Percentiles rank a stretch among this genome's conserved stretches.
Evolutionary conservation across 2,329 filamentous ascomycete species (phyloP).

Genomic region (Colletotrichum liriopes): DNA sequence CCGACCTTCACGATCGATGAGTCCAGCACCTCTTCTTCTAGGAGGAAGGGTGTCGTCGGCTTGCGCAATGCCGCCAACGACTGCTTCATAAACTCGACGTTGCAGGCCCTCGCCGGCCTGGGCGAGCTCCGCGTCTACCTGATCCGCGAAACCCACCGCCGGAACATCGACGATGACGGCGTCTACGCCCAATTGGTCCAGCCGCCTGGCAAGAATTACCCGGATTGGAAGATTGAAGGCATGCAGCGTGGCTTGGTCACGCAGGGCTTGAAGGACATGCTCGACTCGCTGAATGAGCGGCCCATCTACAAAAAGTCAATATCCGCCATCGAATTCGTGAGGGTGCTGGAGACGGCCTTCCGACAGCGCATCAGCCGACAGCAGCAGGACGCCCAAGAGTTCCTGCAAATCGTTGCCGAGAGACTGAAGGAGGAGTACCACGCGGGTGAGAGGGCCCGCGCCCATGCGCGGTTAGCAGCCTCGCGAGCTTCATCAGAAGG

Average conservation of each 20-base stretch:
- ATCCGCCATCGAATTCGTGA: slow-evolving; percentile 87
- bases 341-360: slow-evolving; percentile 87
- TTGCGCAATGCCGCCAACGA: slow-evolving; percentile 94
- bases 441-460: slow-evolving; percentile 82
- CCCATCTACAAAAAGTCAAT: slow-evolving; percentile 96
- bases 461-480: slow-evolving; percentile 61
- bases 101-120: slow-evolving; percentile 92
- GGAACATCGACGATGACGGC: slow-evolving; percentile 82
- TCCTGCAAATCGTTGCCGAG: slow-evolving; percentile 94
- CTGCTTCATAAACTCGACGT: slow-evolving; percentile 96
- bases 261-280: slow-evolving; percentile 88
- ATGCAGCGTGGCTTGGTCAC: slow-evolving; percentile 89
- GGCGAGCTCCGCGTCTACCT: slow-evolving; percentile 92
- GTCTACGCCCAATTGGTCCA: slow-evolving; percentile 79
- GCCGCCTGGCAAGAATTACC: slow-evolving; percentile 60
- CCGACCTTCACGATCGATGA: slow-evolving; percentile 97
- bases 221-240: slow-evolving; percentile 75
- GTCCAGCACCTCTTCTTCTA: slow-evolving; percentile 77
- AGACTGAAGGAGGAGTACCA: slow-evolving; percentile 95
- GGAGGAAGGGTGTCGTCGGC: slow-evolving; percentile 91
- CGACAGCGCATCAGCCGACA: slow-evolving; percentile 91
- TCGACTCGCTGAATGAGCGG: slow-evolving; percentile 93
- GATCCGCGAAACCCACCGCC: slow-evolving; percentile 90
- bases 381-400: slow-evolving; percentile 98
- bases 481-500: slow-evolving; percentile 42